Conservation (phyloP, 1,284 basidiomycete species). For the Fomitiporia mediterranea region DNA sequence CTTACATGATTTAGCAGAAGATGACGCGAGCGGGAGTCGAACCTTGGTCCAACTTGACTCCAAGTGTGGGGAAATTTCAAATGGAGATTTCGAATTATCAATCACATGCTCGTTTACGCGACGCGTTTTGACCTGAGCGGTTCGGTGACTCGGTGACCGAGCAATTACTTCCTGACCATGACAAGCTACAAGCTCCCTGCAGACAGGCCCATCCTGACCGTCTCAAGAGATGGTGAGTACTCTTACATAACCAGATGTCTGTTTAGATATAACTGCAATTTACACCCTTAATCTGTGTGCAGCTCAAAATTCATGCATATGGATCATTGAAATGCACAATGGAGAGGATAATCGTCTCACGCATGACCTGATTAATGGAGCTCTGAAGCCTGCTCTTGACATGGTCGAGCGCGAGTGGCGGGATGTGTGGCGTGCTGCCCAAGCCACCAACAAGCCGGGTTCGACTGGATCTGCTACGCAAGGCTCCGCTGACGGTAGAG, state of each 20-base stretch:
- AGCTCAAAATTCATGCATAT: constrained; percentile 37
- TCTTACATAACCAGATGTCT: background rate
- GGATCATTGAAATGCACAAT: constrained; percentile 77
- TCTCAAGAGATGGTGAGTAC: constrained; percentile 54
- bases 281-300: background rate
- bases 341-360: constrained; percentile 74
- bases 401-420: constrained; percentile 79
- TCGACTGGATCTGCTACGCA: constrained; percentile 27
- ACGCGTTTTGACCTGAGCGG: background rate
- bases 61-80: background rate
- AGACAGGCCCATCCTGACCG: constrained; percentile 48
- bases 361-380: constrained; percentile 52
- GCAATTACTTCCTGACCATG: background rate
- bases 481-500: constrained; percentile 45
- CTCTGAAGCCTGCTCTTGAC: constrained; percentile 69
- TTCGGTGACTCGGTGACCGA: background rate
- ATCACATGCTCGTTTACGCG: background rate
- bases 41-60: constrained; percentile 19
- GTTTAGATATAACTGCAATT: background rate
- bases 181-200: constrained; percentile 36
- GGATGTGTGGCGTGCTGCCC: constrained; percentile 42
- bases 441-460: constrained; percentile 33
- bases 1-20: no score
- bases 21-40: constrained; percentile 21
- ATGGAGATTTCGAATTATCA: background rate